Evolutionary conservation across 805 yeast species (phyloP), one percentile per base, ranked within the genome.

Genomic region (Ogataea nakhonphanomensis): DNA sequence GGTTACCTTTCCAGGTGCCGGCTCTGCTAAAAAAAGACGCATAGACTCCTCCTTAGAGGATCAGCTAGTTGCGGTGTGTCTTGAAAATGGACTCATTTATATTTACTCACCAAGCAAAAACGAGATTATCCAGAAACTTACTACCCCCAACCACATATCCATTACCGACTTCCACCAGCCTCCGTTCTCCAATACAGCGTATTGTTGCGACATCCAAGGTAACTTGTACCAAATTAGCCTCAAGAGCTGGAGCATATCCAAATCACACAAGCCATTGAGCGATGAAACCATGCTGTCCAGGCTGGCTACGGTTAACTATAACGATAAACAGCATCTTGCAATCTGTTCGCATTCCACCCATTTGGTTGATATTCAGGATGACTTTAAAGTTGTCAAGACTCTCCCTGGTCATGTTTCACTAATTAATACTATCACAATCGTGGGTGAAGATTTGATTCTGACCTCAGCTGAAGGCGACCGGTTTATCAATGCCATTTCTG

Each of bases 331-430:
- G 11, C 76, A 74, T 51, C 53, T 83, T 25, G 67, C 84, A 41
- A 64, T 78, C 10, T 88, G 85, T 2, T 80, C 91, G 2, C 86
- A 86, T 50, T 72, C 81, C 27, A 71, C 85, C 4, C 73, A 72
- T 46, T 59, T 84, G 40, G 61, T 79, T 17, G 77, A 78, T 51
- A 55, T 66, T 8, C 51, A 61, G 5, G 41, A 56, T 45, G 22
- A 67, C 44, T 57, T 54, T 29, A 61, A 64, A 37, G 62, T 78
- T 2, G 61, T 72, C 12, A 69, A 67, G 49, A 71, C 79, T 1
- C 79, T 76, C 56, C 88, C 95, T 2, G 95, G 91, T 21, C 95
- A 87, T 57, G 76, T 85, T 23, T 73, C 84, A 13, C 81, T 88
- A 4, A 73, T 87, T 29, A 70, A 69, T 50, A 61, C 77, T 9